Base-by-base conservation (phyloP, 2,329 filamentous ascomycete genomes). In the Zasmidium citrigriseum region DNA sequence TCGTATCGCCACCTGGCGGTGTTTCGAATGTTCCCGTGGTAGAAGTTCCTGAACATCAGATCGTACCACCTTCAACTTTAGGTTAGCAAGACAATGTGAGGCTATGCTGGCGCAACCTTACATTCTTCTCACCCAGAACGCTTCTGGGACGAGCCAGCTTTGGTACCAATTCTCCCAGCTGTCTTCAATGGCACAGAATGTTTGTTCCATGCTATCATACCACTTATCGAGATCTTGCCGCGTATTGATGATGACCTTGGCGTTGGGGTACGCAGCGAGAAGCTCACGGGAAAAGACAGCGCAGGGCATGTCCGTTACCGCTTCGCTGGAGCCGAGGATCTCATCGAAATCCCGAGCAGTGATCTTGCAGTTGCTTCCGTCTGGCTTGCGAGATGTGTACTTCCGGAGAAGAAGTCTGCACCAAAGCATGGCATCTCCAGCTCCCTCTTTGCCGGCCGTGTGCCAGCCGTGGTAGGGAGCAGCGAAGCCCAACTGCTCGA, bases 171-270 rank as follows among this genome's bases (percentile, higher is more conserved):
- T 7, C 7, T 7, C 7, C 27, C 27, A 34, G 14, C 27, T 34
- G 14, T 34, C 27, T 14, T 34, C 7, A 34, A 34, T 34, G 7
- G 27, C 27, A 14, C 27, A 34, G 27, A 34, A 34, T 7, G 14
- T 14, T 14, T 34, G 7, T 34, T 34, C 27, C 45, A 47, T 47
- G 18, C 18, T 21, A 12, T 22, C 48, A 22, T 44, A 78, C 77
- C 79, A 81, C 80, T 11, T 22, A 14, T 55, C 46, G 12, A 44
- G n/a, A n/a, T 46, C 24, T 14, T 7, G 27, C 29, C 44, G 21
- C 23, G 22, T 49, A 20, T 84, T 86, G 59, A 89, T 77, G 54
- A 89, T 81, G 54, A 89, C 82, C 73, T 89, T 89, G 56, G 86
- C 87, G 54, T 88, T 83, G 1, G 87, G 86, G 69, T 89, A 89